These are phyloP conservation scores for Geranomyces michiganensis DNA, from an alignment of 192 early-diverging fungal species.

Conservation along the genomic window DNA sequence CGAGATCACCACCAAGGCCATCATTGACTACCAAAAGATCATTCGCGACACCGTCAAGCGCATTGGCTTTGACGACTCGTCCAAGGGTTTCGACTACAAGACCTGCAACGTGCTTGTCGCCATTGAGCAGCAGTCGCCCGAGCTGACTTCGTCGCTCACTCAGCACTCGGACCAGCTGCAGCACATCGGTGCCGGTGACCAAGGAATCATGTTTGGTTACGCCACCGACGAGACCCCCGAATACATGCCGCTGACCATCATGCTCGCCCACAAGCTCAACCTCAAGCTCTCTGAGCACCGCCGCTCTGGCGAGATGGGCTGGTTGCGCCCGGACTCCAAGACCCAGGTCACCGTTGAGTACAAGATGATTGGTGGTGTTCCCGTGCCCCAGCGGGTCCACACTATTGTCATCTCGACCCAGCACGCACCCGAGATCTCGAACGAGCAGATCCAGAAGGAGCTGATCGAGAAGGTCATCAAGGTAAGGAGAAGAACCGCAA, in stretches of 20 bases:
- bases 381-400: constrained; percentile 93
- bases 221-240: constrained; percentile 99
- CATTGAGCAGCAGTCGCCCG: constrained; percentile 99
- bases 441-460: constrained; percentile 81
- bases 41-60: constrained; percentile 98
- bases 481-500: constrained; percentile 8
- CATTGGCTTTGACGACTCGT: constrained; percentile 98
- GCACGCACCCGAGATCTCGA: constrained; percentile 87
- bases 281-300: constrained; percentile 93
- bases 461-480: constrained; percentile 93
- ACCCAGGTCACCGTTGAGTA: constrained; percentile 99
- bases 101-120: constrained; percentile 99
- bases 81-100: constrained; percentile 99
- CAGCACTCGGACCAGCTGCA: constrained; percentile 90
- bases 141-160: constrained; percentile 97
- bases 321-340: constrained; percentile 99
- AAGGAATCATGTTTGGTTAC: constrained; percentile 85
- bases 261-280: constrained; percentile 98
- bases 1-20: constrained; percentile 99
- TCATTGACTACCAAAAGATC: constrained; percentile 98
- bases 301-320: constrained; percentile 83
- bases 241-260: constrained; percentile 95
- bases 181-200: constrained; percentile 99
- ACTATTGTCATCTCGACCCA: constrained; percentile 97
- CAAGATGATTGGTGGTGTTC: constrained; percentile 92